Conservation (phyloP, 75 land plant genomes). For the Cryptomeria japonica region DNA sequence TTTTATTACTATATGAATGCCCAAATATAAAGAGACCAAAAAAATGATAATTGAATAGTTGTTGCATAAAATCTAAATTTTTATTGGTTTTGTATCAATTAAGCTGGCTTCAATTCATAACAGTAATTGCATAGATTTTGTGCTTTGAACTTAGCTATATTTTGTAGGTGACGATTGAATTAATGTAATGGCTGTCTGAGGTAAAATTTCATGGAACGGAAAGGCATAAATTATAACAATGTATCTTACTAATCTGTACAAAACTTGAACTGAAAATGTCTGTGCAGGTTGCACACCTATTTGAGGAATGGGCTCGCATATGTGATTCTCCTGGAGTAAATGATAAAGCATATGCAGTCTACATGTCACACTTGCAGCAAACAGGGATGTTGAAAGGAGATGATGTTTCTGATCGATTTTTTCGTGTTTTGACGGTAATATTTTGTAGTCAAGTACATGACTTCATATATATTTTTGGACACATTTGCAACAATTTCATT, state of each 20-base stretch:
- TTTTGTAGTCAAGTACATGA: not conserved
- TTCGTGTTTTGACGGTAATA: slow-evolving; percentile 68
- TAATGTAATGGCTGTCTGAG: not conserved
- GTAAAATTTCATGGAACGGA: not conserved
- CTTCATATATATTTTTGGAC: not conserved
- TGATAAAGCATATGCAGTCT: slow-evolving; percentile 74
- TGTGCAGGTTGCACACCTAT: slow-evolving; percentile 61
- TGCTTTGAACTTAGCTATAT: too few relatives aligned
- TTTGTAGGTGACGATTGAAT: too few relatives aligned
- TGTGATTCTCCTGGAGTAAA: slow-evolving; percentile 75
- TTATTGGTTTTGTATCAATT: too few relatives aligned
- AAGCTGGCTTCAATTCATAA: too few relatives aligned
- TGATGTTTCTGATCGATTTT: slow-evolving; percentile 87
- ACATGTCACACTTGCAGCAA: slow-evolving; percentile 79
- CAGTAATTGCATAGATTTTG: not conserved
- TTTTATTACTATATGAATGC: too few relatives aligned
- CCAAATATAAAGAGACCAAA: not conserved
- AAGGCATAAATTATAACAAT: not conserved
- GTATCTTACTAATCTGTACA: not conserved
- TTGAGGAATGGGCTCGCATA: slow-evolving; percentile 80
- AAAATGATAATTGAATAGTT: not conserved
- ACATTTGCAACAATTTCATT: not conserved
- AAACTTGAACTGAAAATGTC: not conserved
- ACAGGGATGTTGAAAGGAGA: slow-evolving; percentile 91
- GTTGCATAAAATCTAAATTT: not conserved